Evolutionary conservation across 2,329 filamentous ascomycete species (phyloP).

Genomic region (Trichoderma atroviride): DNA sequence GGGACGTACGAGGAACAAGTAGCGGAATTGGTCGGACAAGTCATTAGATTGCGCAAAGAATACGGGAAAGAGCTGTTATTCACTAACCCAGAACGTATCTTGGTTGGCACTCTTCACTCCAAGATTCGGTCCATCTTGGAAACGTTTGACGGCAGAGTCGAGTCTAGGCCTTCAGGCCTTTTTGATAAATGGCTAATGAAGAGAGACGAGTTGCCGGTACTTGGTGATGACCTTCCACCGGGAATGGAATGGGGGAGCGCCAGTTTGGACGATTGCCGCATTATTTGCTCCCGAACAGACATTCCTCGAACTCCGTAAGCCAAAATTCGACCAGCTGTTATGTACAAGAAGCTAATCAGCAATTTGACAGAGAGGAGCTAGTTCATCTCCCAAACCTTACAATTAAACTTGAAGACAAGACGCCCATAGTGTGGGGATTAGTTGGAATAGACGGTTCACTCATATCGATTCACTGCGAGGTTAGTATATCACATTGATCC

Average conservation of each 20-base stretch:
- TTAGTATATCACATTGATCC: conserved; percentile 27
- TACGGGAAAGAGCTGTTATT: conserved; percentile 30
- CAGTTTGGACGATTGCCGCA: conserved; percentile 53
- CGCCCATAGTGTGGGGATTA: conserved; percentile 67
- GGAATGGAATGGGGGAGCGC: conserved; percentile 61
- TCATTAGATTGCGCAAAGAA: conserved; percentile 35
- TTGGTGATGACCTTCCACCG: conserved; percentile 41
- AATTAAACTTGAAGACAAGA: conserved; percentile 50
- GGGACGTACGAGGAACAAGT: conserved; percentile 41
- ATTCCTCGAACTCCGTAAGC: conserved; percentile 59
- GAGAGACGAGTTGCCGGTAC: conserved; percentile 47
- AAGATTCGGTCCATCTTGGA: conserved; percentile 34
- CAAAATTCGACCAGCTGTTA: neutral
- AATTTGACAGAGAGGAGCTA: conserved; percentile 44
- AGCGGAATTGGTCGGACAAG: conserved; percentile 36
- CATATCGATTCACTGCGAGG: conserved; percentile 62
- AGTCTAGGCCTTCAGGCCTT: conserved; percentile 34
- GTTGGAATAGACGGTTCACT: conserved; percentile 63
- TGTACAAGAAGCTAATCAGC: neutral
- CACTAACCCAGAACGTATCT: conserved; percentile 36
- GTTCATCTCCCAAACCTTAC: conserved; percentile 50
- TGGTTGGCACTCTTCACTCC: conserved; percentile 43
- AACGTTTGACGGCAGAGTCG: conserved; percentile 33
- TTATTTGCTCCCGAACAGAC: conserved; percentile 58
- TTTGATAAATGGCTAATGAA: conserved; percentile 64